Evolutionary conservation across 2,329 filamentous ascomycete species (phyloP).

Genomic region (Cordyceps fumosorosea): DNA sequence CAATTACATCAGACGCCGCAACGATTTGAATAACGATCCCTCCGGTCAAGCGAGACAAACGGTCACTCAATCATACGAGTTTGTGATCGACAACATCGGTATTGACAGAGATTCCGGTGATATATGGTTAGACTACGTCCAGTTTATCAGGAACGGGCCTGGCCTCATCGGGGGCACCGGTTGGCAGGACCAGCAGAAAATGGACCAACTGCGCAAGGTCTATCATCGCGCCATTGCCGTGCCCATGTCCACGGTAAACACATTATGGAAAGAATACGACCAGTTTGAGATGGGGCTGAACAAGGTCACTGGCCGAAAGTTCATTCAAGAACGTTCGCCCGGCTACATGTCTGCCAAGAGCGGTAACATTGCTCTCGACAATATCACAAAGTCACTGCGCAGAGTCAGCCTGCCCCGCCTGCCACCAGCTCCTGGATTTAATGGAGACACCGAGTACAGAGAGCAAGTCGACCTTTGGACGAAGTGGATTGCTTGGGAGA

Average conservation of each 20-base stretch:
- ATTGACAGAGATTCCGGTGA: constrained; percentile 83
- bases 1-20: constrained; percentile 87
- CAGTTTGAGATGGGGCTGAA: constrained; percentile 91
- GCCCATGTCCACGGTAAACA: constrained; percentile 75
- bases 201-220: constrained; percentile 84
- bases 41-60: constrained; percentile 69
- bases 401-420: constrained; percentile 74
- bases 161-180: constrained; percentile 76
- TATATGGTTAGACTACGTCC: constrained; percentile 92
- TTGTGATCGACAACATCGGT: constrained; percentile 83
- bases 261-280: constrained; percentile 95
- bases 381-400: constrained; percentile 69
- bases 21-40: constrained; percentile 74
- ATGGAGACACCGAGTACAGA: constrained; percentile 77
- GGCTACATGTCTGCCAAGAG: constrained; percentile 94
- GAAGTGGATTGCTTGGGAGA: constrained; percentile 92
- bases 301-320: constrained; percentile 89
- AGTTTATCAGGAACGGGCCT: constrained; percentile 84
- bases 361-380: constrained; percentile 83
- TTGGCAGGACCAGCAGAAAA: constrained; percentile 98
- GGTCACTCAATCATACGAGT: constrained; percentile 83
- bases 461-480: constrained; percentile 87
- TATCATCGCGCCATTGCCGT: constrained; percentile 87
- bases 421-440: constrained; percentile 77
- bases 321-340: constrained; percentile 85